These are phyloP conservation scores for Fusarium siculi DNA, from an alignment of 2,329 filamentous ascomycete species.

Conservation along the genomic window DNA sequence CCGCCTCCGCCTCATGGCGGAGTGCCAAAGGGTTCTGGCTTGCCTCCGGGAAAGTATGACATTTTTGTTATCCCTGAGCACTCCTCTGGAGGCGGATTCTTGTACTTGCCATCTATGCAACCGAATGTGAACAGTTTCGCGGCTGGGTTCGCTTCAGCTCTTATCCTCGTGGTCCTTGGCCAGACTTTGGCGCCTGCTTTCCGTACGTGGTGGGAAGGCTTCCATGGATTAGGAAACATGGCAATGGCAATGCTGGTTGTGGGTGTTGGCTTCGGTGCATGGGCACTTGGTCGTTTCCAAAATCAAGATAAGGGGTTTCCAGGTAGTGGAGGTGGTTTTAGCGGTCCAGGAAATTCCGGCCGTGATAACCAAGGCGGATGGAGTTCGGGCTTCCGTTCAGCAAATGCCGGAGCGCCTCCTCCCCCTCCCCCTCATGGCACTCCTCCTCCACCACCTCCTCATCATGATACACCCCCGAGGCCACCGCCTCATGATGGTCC, in stretches of 20 bases:
- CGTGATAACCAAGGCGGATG: constrained; percentile 45
- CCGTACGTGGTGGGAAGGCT: constrained; percentile 76
- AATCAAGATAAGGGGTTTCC: constrained; percentile 41
- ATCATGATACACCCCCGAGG: constrained; percentile 40
- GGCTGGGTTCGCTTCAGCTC: constrained; percentile 82
- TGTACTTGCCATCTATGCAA: constrained; percentile 91
- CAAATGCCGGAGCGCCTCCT: constrained; percentile 49
- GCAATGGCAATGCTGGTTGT: constrained; percentile 78
- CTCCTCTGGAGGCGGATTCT: constrained; percentile 86
- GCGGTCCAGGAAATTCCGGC: constrained; percentile 37
- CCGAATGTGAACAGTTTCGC: constrained; percentile 91
- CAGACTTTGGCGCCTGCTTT: constrained; percentile 78
- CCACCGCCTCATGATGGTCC: constrained; percentile 48
- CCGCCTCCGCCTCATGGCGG: constrained; percentile 89
- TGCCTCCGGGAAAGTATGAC: constrained; percentile 93
- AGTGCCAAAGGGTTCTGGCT: constrained; percentile 74
- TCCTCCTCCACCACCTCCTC: constrained; percentile 53
- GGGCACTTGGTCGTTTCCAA: constrained; percentile 65
- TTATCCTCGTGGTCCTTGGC: constrained; percentile 78
- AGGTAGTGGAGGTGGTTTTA: constrained; percentile 31
- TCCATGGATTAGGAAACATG: constrained; percentile 77
- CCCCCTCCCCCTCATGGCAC: constrained; percentile 46
- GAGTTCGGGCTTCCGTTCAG: constrained; percentile 46
- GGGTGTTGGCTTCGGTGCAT: constrained; percentile 79
- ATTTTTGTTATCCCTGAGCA: constrained; percentile 97